Evolutionary conservation across 2,329 filamentous ascomycete genomes (phyloP), one percentile per base, ranked within the genome.

Genomic region (Phyllosticta citriasiana): DNA sequence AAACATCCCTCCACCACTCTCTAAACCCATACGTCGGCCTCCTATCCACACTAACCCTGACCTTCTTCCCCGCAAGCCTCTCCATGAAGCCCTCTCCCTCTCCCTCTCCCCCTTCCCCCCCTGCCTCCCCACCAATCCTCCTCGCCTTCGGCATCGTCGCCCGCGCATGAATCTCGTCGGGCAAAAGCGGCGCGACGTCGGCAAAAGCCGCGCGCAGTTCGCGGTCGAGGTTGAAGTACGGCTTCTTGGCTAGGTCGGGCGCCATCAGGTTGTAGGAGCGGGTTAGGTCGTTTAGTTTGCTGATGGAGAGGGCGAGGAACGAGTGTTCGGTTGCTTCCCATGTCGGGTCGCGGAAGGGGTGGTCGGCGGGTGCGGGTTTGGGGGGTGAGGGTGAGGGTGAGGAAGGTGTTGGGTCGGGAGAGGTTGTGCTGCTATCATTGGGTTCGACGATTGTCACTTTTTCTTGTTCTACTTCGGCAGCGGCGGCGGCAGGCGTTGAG

Each of bases 251-350:
- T 1, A 96, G 80, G 60, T 91, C 87, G 0, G 94, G 94, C 0
- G 94, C 93, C 85, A 96, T 93, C 2, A 97, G 83, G 68, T 97
- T 97, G 78, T 99, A 99, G 14, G 89, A 89, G 26, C 94, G 84
- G 7, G 91, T 88, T 56, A 95, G 80, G 30, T 77, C 74, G 74
- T 97, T 97, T 61, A 97, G 83, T 61, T 89, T 85, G 55, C 83
- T 81, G 65, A 99, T 82, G 4, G 89, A 84, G 4, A 94, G 81
- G 50, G 82, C 83, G 71, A 92, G 85, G 75, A 96, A 97, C 6
- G 86, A 79, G 3, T 77, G 76, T 73, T 97, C 91, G 5, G 83
- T 81, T 22, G 79, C 75, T 65, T 94, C 83, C 88, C 93, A 97
- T 1, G 82, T 76, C 0, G 84, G 77, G 66, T 97, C 91, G 35